These are phyloP conservation scores for Tylopilus intermedius DNA, from an alignment of 768 basidiomycete genomes.

Conservation along the genomic window DNA sequence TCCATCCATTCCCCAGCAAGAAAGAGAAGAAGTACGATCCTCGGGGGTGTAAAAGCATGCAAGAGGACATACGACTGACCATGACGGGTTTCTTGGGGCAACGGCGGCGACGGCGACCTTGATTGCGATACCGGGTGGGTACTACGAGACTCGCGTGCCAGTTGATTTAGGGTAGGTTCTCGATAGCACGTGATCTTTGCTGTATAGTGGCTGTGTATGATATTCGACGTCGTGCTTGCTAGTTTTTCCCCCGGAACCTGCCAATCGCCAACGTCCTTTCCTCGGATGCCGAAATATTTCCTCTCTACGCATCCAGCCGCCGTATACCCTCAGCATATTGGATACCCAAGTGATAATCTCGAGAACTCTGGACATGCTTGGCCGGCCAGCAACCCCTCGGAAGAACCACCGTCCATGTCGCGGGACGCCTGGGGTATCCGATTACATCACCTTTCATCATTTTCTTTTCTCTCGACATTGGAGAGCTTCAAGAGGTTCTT, in stretches of 20 bases:
- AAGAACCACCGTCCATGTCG: conserved; percentile 7
- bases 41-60: neutral
- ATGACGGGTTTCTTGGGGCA: conserved; percentile 30
- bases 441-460: conserved; percentile 3
- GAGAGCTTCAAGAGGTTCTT: conserved; percentile 18
- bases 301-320: conserved; percentile 1
- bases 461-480: conserved; percentile 9
- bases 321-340: conserved; percentile 18
- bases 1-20: conserved; percentile 23
- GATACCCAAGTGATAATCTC: conserved; percentile 16
- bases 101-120: conserved; percentile 18
- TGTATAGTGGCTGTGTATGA: conserved; percentile 10
- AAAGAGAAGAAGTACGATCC: neutral
- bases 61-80: conserved; percentile 24
- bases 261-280: neutral
- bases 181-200: conserved; percentile 20
- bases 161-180: conserved; percentile 24
- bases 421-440: conserved; percentile 7
- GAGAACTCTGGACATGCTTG: conserved; percentile 15
- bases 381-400: conserved; percentile 21
- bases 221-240: neutral
- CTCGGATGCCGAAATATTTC: conserved; percentile 21
- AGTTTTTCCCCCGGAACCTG: neutral
- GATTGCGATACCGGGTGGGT: conserved; percentile 16
- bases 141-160: neutral